Conservation (phyloP, 305 asterid genomes). For the Solanum hybrid region DNA sequence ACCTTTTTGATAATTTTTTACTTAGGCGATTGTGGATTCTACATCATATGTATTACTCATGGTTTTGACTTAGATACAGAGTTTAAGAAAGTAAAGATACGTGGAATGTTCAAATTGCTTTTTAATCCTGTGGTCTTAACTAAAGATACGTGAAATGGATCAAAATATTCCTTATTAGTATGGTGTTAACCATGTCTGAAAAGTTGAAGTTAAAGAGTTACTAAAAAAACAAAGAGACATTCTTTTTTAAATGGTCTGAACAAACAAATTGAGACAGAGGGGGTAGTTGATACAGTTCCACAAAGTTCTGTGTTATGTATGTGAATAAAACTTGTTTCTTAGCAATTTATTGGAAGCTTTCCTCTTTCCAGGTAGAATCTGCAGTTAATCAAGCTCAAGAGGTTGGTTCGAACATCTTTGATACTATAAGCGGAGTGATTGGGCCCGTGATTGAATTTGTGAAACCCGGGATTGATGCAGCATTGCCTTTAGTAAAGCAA, state of each 20-base stretch:
- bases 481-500: constrained; percentile 61
- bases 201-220: neutral
- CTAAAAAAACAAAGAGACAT: neutral
- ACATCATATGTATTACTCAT: neutral
- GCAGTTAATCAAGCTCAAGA: constrained; percentile 63
- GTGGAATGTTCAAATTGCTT: neutral
- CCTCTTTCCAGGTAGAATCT: constrained; percentile 50
- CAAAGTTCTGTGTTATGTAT: neutral
- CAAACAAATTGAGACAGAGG: neutral
- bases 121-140: neutral
- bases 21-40: neutral
- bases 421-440: constrained; percentile 43
- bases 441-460: constrained; percentile 53
- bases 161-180: neutral
- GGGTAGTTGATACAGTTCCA: neutral
- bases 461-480: constrained; percentile 66
- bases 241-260: neutral
- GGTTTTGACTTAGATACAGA: neutral
- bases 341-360: neutral
- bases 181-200: neutral
- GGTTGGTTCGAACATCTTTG: constrained; percentile 43
- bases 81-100: neutral
- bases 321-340: neutral
- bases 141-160: neutral
- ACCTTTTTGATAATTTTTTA: neutral